A percentile compares a stretch with the other conserved stretches of the same genome.
These are phyloP conservation scores for Moricandia arvensis DNA, from an alignment of 345 rosid species.

Conservation along the genomic window DNA sequence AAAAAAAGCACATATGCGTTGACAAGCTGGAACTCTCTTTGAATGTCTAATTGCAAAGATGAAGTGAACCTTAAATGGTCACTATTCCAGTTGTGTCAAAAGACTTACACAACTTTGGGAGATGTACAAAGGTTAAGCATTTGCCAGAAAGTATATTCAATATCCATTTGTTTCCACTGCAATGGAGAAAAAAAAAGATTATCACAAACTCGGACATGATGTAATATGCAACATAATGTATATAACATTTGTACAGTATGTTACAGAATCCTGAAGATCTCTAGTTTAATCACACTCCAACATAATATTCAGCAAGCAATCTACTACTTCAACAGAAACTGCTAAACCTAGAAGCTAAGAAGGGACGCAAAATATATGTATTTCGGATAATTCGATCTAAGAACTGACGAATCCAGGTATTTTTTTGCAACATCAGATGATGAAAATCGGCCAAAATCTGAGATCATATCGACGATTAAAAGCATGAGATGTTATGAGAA, in stretches of 20 bases:
- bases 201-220: conserved; percentile 15
- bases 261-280: too few species aligned
- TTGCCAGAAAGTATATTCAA: conserved; percentile 99
- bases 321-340: too few species aligned
- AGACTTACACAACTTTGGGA: conserved; percentile 94
- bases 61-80: too few species aligned
- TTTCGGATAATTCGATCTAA: conserved; percentile 1
- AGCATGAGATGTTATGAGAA: not conserved
- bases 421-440: not conserved
- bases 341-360: not conserved
- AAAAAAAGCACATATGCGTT: too few species aligned
- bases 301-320: too few species aligned
- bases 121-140: conserved; percentile 98
- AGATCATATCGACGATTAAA: conserved; percentile 24
- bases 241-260: too few species aligned
- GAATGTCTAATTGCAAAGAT: too few species aligned
- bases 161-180: conserved; percentile 99
- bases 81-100: not conserved
- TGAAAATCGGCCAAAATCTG: not conserved
- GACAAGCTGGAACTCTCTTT: too few species aligned
- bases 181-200: conserved; percentile 30
- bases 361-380: not conserved
- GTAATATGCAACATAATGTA: conserved; percentile 1
- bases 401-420: conserved; percentile 10
- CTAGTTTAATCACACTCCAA: too few species aligned